phyloP scores from a whole-genome alignment of 2,329 filamentous ascomycete genomes.

The Mollisiaceae sp. region DNA sequence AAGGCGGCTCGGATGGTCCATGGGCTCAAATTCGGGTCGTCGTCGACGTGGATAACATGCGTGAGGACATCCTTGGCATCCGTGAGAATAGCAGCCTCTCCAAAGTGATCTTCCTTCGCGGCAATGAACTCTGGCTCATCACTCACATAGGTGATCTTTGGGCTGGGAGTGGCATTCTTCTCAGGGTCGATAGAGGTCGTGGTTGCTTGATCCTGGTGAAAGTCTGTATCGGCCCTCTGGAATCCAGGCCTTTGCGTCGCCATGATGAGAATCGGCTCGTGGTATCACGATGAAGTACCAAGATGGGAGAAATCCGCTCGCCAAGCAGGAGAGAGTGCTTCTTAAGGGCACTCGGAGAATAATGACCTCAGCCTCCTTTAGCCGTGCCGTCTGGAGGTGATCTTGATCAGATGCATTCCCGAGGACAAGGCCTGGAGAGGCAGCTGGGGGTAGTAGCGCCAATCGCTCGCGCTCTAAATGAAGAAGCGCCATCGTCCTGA shows the following conservation, averaged over 20 bases:
- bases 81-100: slow-evolving; percentile 23
- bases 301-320: background rate
- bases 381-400: background rate
- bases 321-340: background rate
- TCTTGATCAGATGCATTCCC: background rate
- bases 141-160: slow-evolving; percentile 14
- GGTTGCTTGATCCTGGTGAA: background rate
- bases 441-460: background rate
- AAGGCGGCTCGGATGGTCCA: slow-evolving; percentile 47
- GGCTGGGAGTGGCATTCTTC: slow-evolving; percentile 1
- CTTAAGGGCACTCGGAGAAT: background rate
- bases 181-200: slow-evolving; percentile 16
- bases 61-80: slow-evolving; percentile 43
- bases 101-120: slow-evolving; percentile 22
- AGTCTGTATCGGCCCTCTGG: slow-evolving; percentile 13
- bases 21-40: slow-evolving; percentile 44
- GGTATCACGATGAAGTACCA: slow-evolving; percentile 7
- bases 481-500: background rate
- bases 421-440: slow-evolving; percentile 8
- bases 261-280: slow-evolving; percentile 14
- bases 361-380: slow-evolving; percentile 6
- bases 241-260: slow-evolving; percentile 21
- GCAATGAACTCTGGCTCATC: slow-evolving; percentile 20
- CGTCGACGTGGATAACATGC: slow-evolving; percentile 44
- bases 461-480: background rate